These are phyloP conservation scores for Hyaloscypha variabilis DNA, from an alignment of 495 filamentous ascomycete species.

Conservation along the genomic window DNA sequence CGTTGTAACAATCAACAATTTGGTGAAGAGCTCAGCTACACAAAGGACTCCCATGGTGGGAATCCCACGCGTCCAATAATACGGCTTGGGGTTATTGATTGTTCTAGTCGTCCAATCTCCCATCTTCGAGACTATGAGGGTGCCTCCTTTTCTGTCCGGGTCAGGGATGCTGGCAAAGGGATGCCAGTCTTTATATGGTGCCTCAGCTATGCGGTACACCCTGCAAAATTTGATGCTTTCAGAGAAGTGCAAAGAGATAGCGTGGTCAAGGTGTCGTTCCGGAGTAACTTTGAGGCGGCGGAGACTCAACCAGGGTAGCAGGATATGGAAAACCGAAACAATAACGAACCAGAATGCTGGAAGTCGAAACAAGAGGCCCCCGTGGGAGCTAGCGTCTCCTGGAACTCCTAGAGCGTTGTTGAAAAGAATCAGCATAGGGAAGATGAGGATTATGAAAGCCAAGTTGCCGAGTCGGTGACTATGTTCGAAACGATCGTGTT, in stretches of 20 bases:
- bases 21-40: conserved; percentile 67
- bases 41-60: conserved; percentile 72
- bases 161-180: conserved; percentile 78
- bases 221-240: conserved; percentile 60
- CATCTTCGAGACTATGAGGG: conserved; percentile 69
- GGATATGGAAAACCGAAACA: no score
- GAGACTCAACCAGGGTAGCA: no score
- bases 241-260: conserved; percentile 68
- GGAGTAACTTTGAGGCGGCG: no score
- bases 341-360: no score
- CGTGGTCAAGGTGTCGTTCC: conserved; percentile 71
- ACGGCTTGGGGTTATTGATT: conserved; percentile 62
- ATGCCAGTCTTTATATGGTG: conserved; percentile 78
- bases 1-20: conserved; percentile 74
- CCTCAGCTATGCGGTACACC: conserved; percentile 54
- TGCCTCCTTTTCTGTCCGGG: conserved; percentile 52
- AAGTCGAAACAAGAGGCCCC: no score
- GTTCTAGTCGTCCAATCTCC: conserved; percentile 64
- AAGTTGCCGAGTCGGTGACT: no score
- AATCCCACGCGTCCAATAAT: conserved; percentile 52
- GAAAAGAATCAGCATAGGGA: no score
- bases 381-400: no score
- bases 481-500: no score
- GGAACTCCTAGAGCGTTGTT: no score
- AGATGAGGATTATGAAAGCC: no score